These are phyloP conservation scores for Whalleya microplaca DNA, from an alignment of 2,329 filamentous ascomycete species.

Conservation along the genomic window DNA sequence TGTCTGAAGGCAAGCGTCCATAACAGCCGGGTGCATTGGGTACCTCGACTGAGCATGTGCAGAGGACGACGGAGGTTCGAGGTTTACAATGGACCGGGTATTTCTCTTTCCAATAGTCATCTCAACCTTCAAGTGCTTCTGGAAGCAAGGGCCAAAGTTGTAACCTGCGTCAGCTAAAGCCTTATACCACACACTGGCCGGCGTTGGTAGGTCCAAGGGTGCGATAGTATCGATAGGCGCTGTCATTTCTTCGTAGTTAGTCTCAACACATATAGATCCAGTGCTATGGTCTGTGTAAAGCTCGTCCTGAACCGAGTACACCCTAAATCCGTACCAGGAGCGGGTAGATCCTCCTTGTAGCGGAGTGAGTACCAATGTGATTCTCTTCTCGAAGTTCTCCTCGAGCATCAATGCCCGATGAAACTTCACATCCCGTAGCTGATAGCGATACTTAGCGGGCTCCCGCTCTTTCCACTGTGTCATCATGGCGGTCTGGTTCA, in stretches of 20 bases:
- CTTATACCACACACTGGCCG: conserved; percentile 35
- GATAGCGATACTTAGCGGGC: too few relatives aligned
- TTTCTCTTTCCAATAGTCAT: conserved; percentile 16
- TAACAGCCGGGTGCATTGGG: conserved; percentile 28
- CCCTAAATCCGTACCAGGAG: conserved; percentile 24
- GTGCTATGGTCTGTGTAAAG: background rate
- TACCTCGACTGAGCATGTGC: conserved; percentile 20
- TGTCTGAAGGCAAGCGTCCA: too few relatives aligned
- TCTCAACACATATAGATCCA: too few relatives aligned
- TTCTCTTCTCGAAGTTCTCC: conserved; percentile 6
- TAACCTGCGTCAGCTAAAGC: conserved; percentile 32
- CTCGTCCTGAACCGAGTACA: background rate
- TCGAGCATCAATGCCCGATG: conserved; percentile 27
- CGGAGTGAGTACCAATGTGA: conserved; percentile 9
- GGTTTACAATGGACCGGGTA: too few relatives aligned
- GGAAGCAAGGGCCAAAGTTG: conserved; percentile 33
- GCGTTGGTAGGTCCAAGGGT: background rate
- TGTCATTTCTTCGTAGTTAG: too few relatives aligned
- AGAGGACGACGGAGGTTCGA: too few relatives aligned
- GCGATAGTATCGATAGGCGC: background rate
- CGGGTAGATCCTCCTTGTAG: conserved; percentile 14
- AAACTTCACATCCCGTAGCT: conserved; percentile 17
- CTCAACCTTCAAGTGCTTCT: conserved; percentile 21
- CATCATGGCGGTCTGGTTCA: conserved; percentile 34
- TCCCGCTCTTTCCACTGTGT: too few relatives aligned